Evolutionary conservation across 2,329 filamentous ascomycete species (phyloP), one percentile per base, ranked within the genome.

Genomic region (Arthrobotrys entomopaga): DNA sequence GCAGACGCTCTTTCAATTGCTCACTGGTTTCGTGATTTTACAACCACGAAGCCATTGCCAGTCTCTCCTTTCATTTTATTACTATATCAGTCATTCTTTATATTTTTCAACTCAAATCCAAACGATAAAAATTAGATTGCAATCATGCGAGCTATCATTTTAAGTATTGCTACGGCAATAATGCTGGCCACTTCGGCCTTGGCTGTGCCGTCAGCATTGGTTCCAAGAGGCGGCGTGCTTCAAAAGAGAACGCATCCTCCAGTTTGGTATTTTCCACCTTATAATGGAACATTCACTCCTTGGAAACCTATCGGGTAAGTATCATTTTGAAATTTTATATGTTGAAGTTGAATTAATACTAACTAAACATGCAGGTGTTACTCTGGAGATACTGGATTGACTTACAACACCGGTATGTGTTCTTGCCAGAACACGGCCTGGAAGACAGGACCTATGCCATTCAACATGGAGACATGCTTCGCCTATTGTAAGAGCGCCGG

Each of bases 391-490:
- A 53, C 22, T 5, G 43, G 3, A 11, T 43, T 65, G 11, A 57
- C 52, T 26, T 65, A 42, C 15, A 52, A 57, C 16, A 48, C 52
- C 10, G 52, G 34, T 22, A 49, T 65, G 20, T 65, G 63, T 40
- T 24, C 52, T 1, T 65, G 63, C 13, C 42, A 49, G 40, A 58
- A 57, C 38, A 42, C 24, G 11, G 54, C n/a, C n/a, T 59, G 40
- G 40, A 59, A 26, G 16, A 59, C 40, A 7, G 56, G 15, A 1
- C 40, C 20, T 10, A 54, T 48, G 40, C 26, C 34, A 2, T 54
- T 58, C 26, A 65, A 16, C 13, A 65, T 65, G 52, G 56, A 54
- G 11, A 54, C 38, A 26, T 69, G 65, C 11, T 48, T 60, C n/a
- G 34, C 56, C 5, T 46, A 22, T 7, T 69, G 65, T 24, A 69